Evolutionary conservation across 1,284 basidiomycete species (phyloP), one percentile per base, ranked within the genome.

Genomic region (Ceratobasidium sp.): DNA sequence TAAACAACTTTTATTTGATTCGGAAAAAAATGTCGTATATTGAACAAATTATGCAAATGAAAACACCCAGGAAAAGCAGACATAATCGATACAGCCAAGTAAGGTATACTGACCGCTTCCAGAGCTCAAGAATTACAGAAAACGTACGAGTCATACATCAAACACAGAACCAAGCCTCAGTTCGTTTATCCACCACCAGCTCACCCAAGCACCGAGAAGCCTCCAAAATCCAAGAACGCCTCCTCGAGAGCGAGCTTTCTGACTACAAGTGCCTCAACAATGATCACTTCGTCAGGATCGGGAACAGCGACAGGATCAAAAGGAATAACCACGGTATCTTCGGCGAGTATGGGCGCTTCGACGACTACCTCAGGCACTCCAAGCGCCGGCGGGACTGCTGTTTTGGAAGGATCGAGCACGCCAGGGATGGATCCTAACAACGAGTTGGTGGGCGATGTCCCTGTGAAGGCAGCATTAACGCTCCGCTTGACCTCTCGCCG

Each of bases 221-320:
- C 87, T 9, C 84, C 86, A 77, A 92, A 91, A 78, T 92, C 89
- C 72, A 92, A 78, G 78, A 88, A 92, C 9, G 83, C 87, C 77
- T 92, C 91, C 72, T 89, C 88, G 2, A 89, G 77, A 11, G 87
- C 87, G 80, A 91, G 82, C 79, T 92, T 90, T 62, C 89, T 83
- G 16, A 92, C 87, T 2, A 92, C 88, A 36, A 92, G 83, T 1
- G 86, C 91, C 78, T 92, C 91, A n/a, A 92, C 89, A 59, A 92
- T 92, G 12, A 76, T 70, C 0, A 66, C 64, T 51, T 73, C 48
- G 74, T 73, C 59, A 49, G 66, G 11, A n/a, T 62, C 25, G 21
- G n/a, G n/a, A 33, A 16, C 33, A 1, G 16, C 21, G 8, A 51
- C 11, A 12, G 66, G 54, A 14, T 59, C 66, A 30, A 48, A 54